Base-by-base conservation (phyloP, 2,329 filamentous ascomycete species). In the Neonectria hederae region DNA sequence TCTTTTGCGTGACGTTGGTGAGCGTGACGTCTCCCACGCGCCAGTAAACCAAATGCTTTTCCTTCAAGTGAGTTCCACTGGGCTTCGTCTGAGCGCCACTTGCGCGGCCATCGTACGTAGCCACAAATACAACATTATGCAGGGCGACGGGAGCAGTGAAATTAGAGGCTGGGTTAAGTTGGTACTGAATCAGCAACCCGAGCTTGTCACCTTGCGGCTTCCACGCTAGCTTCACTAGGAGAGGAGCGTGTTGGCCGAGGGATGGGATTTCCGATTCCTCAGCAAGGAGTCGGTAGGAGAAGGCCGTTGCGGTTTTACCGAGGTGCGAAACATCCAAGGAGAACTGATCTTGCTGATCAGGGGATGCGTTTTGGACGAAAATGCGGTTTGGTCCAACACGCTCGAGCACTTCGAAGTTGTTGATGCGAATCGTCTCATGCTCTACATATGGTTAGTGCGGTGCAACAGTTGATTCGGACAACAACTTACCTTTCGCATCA, bases 341-440 rank as follows among this genome's bases (percentile, higher is more conserved):
- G 79, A 97, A 99, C 75, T 95, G 90, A 63, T 97, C 94, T 4
- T 91, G 86, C 62, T 87, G 89, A 10, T 90, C 88, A 1, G 84
- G 75, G 1, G 82, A 79, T 5, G 86, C 83, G 70, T 93, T 91
- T 32, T 90, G 88, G 55, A 98, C 89, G 79, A 98, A 97, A 62
- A 94, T 92, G 46, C 93, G 93, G 77, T 99, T 99, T 1, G 94
- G 94, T 0, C 94, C 94, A 61, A 99, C 94, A 74, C 93, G 94
- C 73, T 98, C 96, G 6, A 99, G 86, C n/a, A 87, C 86, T 10
- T 90, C 81, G 76, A 97, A 97, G 76, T 97, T 96, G 74, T 97
- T 93, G 64, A 99, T 87, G 21, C 92, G 90, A 69, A 98, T 90
- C 2, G 83, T 90, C 73, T 94, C 86, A 30, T 83, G 81, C 21